These are phyloP conservation scores for Lipomyces sp. DNA, from an alignment of 805 yeast genomes.

Conservation along the genomic window DNA sequence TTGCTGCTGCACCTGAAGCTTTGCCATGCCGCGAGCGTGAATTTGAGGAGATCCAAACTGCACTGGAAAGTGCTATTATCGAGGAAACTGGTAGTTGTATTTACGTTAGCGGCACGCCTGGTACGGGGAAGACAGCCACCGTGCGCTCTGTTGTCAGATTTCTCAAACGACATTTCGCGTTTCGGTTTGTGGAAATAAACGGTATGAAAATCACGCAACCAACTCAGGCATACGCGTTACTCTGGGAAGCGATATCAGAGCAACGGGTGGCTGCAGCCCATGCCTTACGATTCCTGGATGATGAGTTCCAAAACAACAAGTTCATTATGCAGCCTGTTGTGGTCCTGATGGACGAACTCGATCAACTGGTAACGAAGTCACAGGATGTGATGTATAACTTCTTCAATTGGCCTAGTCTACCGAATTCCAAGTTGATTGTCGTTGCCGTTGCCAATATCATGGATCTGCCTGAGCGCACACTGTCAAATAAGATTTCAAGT, in stretches of 20 bases:
- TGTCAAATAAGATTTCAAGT: constrained; percentile 87
- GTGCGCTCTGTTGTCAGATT: constrained; percentile 82
- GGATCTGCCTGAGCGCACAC: constrained; percentile 90
- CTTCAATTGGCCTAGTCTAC: constrained; percentile 94
- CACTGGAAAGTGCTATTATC: constrained; percentile 71
- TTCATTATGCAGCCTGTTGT: constrained; percentile 48
- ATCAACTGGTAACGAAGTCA: constrained; percentile 81
- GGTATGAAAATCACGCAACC: constrained; percentile 86
- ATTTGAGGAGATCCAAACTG: constrained; percentile 68
- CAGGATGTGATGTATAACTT: constrained; percentile 92
- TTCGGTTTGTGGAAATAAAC: constrained; percentile 83
- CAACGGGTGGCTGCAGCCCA: constrained; percentile 64
- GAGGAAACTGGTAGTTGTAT: constrained; percentile 79
- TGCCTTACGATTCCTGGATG: constrained; percentile 70
- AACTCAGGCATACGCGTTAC: constrained; percentile 74
- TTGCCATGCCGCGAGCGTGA: constrained; percentile 89
- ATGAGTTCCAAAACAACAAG: constrained; percentile 57
- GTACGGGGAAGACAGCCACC: constrained; percentile 96
- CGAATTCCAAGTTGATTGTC: constrained; percentile 77
- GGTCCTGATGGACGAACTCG: constrained; percentile 87
- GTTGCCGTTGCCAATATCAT: constrained; percentile 95
- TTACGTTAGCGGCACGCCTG: constrained; percentile 96
- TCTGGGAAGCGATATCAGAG: constrained; percentile 74
- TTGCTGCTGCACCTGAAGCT: constrained; percentile 51
- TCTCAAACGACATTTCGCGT: constrained; percentile 56